Evolutionary conservation across 331 rosid genomes (phyloP).

Genomic region (Spiraea crenata): DNA sequence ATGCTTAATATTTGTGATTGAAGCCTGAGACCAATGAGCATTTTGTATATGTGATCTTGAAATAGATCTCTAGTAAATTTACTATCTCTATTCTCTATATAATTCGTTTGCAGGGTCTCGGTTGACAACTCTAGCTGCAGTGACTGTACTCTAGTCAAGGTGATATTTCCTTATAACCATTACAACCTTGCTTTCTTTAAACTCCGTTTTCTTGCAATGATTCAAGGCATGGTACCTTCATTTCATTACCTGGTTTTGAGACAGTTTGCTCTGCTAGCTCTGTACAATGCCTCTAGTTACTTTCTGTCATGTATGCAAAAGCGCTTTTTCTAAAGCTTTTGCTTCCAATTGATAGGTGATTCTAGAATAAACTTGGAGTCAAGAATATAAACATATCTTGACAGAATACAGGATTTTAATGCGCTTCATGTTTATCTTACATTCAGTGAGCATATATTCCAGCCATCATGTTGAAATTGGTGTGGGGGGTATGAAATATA

Average conservation of each 20-base stretch:
- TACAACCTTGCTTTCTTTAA: background rate
- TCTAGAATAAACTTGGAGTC: background rate
- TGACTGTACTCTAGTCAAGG: conserved; percentile 65
- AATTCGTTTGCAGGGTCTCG: conserved; percentile 59
- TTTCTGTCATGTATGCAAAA: background rate
- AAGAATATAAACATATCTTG: too few species aligned
- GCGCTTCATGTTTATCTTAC: conserved; percentile 4
- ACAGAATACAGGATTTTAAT: background rate
- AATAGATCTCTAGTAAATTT: background rate
- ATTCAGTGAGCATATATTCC: conserved; percentile 1
- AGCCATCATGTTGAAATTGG: conserved; percentile 7
- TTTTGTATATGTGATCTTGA: background rate
- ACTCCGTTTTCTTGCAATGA: background rate
- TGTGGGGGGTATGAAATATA: conserved; percentile 4
- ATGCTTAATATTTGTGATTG: too few species aligned
- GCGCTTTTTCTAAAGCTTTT: background rate
- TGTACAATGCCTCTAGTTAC: background rate
- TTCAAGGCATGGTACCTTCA: background rate
- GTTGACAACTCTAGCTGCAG: conserved; percentile 62
- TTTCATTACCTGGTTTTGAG: background rate
- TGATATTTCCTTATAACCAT: conserved; percentile 26
- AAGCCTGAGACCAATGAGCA: background rate
- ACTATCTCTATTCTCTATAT: background rate
- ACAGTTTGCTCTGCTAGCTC: background rate
- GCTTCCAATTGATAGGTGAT: background rate